A percentile compares a stretch with the other conserved stretches of the same genome.
Evolutionary conservation across 2,329 filamentous ascomycete genomes (phyloP).

Genomic region (Aspergillus ustus): DNA sequence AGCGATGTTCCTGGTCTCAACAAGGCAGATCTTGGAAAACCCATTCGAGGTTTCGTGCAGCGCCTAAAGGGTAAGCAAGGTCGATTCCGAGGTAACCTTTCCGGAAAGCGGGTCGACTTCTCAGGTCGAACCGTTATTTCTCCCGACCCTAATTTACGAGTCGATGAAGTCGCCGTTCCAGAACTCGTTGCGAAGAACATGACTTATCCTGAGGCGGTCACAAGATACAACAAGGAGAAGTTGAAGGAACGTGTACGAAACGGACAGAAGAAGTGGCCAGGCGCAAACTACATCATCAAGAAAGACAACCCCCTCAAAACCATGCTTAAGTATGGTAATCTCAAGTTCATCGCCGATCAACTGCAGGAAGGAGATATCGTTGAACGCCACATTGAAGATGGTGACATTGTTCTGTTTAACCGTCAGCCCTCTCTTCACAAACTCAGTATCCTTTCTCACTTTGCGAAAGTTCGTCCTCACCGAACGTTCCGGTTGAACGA

Average conservation of each 20-base stretch:
- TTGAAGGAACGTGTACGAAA: conserved; percentile 74
- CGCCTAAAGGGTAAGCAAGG: conserved; percentile 96
- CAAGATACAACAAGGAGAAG: conserved; percentile 83
- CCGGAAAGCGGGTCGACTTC: conserved; percentile 98
- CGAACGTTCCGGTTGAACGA: conserved; percentile 96
- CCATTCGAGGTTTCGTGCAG: conserved; percentile 92
- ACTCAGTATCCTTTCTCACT: conserved; percentile 96
- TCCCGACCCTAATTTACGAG: conserved; percentile 89
- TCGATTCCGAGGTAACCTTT: conserved; percentile 93
- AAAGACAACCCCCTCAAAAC: conserved; percentile 72
- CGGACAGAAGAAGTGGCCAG: conserved; percentile 80
- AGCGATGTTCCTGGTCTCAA: conserved; percentile 93
- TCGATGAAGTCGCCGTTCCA: conserved; percentile 93
- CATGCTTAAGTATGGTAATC: conserved; percentile 75
- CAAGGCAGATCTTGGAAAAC: conserved; percentile 83
- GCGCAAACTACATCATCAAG: conserved; percentile 81
- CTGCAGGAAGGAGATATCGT: conserved; percentile 85
- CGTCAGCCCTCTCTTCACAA: conserved; percentile 97
- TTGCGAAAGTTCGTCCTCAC: conserved; percentile 91
- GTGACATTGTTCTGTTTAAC: conserved; percentile 96
- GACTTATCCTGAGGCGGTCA: conserved; percentile 90
- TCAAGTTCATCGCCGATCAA: conserved; percentile 71
- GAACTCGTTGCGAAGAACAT: conserved; percentile 92
- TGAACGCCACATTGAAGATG: conserved; percentile 91
- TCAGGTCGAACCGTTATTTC: conserved; percentile 97